Evolutionary conservation across 78 protist species (phyloP).

Genomic region (Cyanophora paradoxa): DNA sequence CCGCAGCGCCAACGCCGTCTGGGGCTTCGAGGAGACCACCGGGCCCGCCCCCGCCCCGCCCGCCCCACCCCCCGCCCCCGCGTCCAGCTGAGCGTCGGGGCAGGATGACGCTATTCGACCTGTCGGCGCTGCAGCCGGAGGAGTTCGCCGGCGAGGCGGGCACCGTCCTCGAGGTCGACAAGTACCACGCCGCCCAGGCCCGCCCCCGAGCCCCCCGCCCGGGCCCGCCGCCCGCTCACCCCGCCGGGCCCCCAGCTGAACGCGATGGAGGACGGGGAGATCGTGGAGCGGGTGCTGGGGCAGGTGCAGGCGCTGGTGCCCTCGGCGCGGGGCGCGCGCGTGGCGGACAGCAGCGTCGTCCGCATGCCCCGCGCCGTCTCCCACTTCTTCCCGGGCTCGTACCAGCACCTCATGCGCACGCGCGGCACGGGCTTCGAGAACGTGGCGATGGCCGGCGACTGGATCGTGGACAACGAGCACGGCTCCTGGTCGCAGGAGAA

Average conservation of each 20-base stretch:
- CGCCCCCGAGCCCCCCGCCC: neutral
- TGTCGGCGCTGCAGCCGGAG: neutral
- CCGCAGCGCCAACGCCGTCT: neutral
- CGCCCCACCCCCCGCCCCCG: too few relatives aligned
- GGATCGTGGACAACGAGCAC: neutral
- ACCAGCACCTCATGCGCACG: neutral
- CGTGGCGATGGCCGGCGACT: neutral
- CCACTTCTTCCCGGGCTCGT: neutral
- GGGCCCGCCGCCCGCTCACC: neutral
- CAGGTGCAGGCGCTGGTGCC: neutral
- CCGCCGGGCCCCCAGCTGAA: neutral
- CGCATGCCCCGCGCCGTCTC: neutral
- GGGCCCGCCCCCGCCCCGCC: too few relatives aligned
- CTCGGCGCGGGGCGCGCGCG: neutral
- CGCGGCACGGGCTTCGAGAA: neutral
- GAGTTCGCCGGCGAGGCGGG: neutral
- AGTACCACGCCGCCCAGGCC: neutral
- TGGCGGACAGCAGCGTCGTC: neutral
- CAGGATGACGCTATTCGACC: constrained; percentile 7
- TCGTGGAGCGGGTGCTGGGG: neutral
- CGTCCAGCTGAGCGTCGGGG: too few relatives aligned
- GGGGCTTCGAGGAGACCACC: constrained; percentile 14
- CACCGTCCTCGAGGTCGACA: constrained; percentile 9
- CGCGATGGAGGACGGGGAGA: neutral
- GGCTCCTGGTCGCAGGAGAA: constrained; percentile 16